Evolutionary conservation across 225 moss, liverwort and hornwort genomes (phyloP), one percentile per base, ranked within the genome.

Genomic region (Climacium dendroides): DNA sequence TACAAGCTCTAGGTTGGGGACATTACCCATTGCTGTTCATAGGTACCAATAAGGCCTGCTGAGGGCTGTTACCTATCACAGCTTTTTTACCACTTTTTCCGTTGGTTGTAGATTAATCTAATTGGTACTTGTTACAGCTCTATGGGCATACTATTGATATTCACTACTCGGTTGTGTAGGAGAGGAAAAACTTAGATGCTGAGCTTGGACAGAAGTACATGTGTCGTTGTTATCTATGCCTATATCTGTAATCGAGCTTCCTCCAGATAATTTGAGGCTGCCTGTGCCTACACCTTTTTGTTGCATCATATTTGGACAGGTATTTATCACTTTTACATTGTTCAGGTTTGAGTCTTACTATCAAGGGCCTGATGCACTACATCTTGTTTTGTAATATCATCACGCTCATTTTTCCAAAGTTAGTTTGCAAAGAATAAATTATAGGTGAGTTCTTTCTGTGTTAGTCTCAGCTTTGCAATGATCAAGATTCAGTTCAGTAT

Each of bases 171-270:
- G 90, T 88, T 92, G 92, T 92, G 92, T 92, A 92, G 92, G 92
- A 92, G 92, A 90, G 90, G 92, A 92, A 92, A 92, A 90, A 90
- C 90, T 92, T 92, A 92, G 92, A 92, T 92, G 92, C 92, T 92
- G 92, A 92, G 92, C 92, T 92, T 92, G 92, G 92, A 88, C 90
- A 92, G 88, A 90, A 90, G 88, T 92, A 75, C 92, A 92, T 92
- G 84, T 92, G 84, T 90, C 92, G 90, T 92, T 92, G 87, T 92
- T 90, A 88, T 92, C 90, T 88, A 87, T 89, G 89, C 89, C 91
- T 91, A 65, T 90, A 90, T 90, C 86, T 92, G 86, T 92, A 90
- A 86, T 90, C 92, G 90, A 88, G 90, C 90, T 88, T 64, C 92
- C 87, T 87, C 92, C 92, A 92, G 92, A 92, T 92, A 90, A 88